Conservation (phyloP, 2,329 filamentous ascomycete genomes). For the Aspergillus ochraceoroseus region DNA sequence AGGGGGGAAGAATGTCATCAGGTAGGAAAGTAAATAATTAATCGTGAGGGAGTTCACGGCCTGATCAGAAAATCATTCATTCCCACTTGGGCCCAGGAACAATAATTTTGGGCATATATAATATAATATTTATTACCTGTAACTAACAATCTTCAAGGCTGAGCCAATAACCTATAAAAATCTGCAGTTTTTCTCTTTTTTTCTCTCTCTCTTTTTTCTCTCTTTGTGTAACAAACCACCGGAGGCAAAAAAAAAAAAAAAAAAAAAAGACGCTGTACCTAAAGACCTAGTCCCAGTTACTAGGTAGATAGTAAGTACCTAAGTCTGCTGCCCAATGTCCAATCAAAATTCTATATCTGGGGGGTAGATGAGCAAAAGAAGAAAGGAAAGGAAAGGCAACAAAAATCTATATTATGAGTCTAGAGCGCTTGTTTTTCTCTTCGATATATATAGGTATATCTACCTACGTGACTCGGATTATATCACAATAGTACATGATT, state of each 20-base stretch:
- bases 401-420: too few relatives aligned
- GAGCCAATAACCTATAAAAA: background rate
- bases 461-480: too few relatives aligned
- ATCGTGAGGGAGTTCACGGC: slow-evolving; percentile 11
- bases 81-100: slow-evolving; percentile 8
- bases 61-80: too few relatives aligned
- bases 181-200: slow-evolving; percentile 1
- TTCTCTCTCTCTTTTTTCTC: slow-evolving; percentile 2
- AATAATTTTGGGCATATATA: slow-evolving; percentile 11
- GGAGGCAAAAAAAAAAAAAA: slow-evolving; percentile 2
- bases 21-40: background rate
- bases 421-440: too few relatives aligned
- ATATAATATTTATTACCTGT: too few relatives aligned
- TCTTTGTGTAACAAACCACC: background rate
- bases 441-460: too few relatives aligned
- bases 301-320: too few relatives aligned
- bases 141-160: too few relatives aligned
- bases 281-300: too few relatives aligned
- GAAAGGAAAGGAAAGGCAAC: background rate
- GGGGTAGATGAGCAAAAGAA: background rate
- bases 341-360: slow-evolving; percentile 13
- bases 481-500: too few relatives aligned
- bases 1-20: slow-evolving; percentile 3
- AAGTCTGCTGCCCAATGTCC: slow-evolving; percentile 25
- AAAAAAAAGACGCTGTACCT: slow-evolving; percentile 6